Evolutionary conservation across 2,329 filamentous ascomycete species (phyloP).

Genomic region (Aspergillus vadensis): DNA sequence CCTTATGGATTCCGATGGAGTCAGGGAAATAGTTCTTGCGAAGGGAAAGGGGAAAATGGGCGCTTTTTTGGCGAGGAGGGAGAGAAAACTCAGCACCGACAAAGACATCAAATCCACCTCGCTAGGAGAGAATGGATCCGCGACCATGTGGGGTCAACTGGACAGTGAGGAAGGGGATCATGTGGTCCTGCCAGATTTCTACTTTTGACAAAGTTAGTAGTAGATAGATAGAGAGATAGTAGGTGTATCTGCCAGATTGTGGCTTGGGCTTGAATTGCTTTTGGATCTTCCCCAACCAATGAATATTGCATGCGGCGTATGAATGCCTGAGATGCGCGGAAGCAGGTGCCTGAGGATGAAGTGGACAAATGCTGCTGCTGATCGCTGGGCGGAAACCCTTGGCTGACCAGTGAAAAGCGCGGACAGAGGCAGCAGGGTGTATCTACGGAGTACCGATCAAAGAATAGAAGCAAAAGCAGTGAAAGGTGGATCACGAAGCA

Average conservation of each 20-base stretch:
- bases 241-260: neutral
- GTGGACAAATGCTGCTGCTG: neutral
- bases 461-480: neutral
- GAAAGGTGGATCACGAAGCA: neutral
- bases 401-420: neutral
- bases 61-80: neutral
- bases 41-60: no score
- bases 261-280: neutral
- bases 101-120: neutral
- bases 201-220: no score
- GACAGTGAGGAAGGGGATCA: constrained; percentile 7
- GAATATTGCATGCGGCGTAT: neutral
- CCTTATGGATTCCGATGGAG: neutral
- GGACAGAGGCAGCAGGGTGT: neutral
- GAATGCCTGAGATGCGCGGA: neutral
- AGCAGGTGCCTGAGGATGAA: constrained; percentile 1
- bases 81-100: neutral
- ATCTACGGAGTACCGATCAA: neutral
- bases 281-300: neutral
- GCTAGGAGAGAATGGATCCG: neutral
- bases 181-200: constrained; percentile 2
- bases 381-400: neutral
- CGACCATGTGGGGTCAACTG: neutral
- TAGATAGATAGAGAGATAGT: no score
- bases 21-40: neutral